Conservation (phyloP, 116 monocot species). For the Zostera marina region DNA sequence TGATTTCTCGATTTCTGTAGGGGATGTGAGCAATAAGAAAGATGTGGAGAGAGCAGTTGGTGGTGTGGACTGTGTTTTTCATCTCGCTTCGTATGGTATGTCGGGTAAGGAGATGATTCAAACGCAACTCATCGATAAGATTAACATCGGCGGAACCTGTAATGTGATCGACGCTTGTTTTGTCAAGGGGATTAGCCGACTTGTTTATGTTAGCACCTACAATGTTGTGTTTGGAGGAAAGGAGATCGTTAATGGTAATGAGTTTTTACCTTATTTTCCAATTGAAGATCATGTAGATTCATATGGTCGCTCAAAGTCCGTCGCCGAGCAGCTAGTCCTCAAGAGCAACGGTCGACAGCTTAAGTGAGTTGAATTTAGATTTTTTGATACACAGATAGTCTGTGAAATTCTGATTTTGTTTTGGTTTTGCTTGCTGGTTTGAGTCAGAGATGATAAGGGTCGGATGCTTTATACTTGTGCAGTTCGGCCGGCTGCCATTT, state of each 20-base stretch:
- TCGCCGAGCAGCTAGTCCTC: constrained; percentile 86
- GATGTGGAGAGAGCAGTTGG: constrained; percentile 61
- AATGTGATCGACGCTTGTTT: constrained; percentile 69
- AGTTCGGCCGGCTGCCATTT: constrained; percentile 88
- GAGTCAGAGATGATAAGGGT: constrained; percentile 31
- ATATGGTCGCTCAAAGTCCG: constrained; percentile 84
- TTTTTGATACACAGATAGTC: background rate
- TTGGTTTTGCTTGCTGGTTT: background rate
- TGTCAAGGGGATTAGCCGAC: constrained; percentile 59
- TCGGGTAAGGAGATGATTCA: constrained; percentile 97
- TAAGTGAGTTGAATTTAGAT: constrained; percentile 30
- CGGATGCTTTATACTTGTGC: constrained; percentile 75
- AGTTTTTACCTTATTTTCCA: constrained; percentile 63
- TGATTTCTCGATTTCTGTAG: too few species aligned
- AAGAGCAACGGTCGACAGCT: constrained; percentile 67
- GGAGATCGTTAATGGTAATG: constrained; percentile 86
- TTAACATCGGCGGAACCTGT: constrained; percentile 88
- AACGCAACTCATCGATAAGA: constrained; percentile 35
- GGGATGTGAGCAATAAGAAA: constrained; percentile 49
- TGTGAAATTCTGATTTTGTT: background rate
- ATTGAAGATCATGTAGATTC: constrained; percentile 86
- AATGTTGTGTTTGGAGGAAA: constrained; percentile 94
- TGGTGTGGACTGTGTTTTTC: constrained; percentile 81
- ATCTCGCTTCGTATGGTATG: constrained; percentile 96
- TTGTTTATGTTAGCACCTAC: constrained; percentile 88